Evolutionary conservation across 2,329 filamentous ascomycete genomes (phyloP).

Genomic region (Cryphonectria nitschkei): DNA sequence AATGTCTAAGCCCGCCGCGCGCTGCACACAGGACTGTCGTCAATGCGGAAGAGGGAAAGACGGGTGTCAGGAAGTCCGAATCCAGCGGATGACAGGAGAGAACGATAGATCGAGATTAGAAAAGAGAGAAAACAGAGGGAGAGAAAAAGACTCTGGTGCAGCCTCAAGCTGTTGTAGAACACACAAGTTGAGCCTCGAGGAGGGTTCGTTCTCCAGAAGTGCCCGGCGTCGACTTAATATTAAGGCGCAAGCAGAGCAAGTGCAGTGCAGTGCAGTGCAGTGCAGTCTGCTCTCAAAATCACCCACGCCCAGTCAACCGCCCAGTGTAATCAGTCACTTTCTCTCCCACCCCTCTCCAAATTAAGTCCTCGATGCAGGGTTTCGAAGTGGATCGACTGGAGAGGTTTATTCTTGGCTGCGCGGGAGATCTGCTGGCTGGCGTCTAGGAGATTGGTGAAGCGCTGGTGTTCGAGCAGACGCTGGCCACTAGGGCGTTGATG

Average conservation of each 20-base stretch:
- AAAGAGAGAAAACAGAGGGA: neutral
- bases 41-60: slow-evolving; percentile 19
- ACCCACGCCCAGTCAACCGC: neutral
- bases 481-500: slow-evolving; percentile 20
- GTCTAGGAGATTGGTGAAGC: slow-evolving; percentile 29
- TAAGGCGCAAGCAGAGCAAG: slow-evolving; percentile 2
- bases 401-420: slow-evolving; percentile 20
- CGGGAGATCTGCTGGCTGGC: slow-evolving; percentile 23
- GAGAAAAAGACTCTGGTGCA: slow-evolving; percentile 9
- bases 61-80: slow-evolving; percentile 13
- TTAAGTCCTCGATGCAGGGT: slow-evolving; percentile 16
- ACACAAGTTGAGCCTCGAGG: slow-evolving; percentile 2
- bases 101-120: neutral
- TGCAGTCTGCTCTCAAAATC: neutral
- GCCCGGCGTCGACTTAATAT: neutral
- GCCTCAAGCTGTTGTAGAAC: slow-evolving; percentile 23
- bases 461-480: slow-evolving; percentile 28
- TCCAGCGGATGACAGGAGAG: slow-evolving; percentile 23
- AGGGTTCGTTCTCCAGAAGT: neutral
- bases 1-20: slow-evolving; percentile 2
- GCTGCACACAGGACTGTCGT: slow-evolving; percentile 10
- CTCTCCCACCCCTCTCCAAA: neutral
- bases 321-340: neutral
- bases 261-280: neutral
- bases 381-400: slow-evolving; percentile 16